Base-by-base conservation (phyloP, 768 basidiomycete genomes). In the Boletus barrowsii region DNA sequence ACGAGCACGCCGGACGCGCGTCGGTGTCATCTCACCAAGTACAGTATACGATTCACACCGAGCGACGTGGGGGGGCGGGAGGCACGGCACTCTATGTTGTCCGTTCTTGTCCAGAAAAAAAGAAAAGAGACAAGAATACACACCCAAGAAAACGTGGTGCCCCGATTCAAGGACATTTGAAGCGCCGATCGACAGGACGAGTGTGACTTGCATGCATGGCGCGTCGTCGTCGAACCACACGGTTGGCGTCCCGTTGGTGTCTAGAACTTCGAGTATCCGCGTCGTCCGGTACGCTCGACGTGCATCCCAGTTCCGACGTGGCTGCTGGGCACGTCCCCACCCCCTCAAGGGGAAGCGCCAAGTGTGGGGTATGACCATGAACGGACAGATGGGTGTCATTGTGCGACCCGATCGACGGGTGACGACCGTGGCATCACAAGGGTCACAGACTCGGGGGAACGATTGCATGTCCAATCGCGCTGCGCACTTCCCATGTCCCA, bases 351-450 rank as follows among this genome's bases (percentile, higher is more conserved):
- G 4, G 20, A 20, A 42, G 37, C 18, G 39, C 30, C 13, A 44
- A 35, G 20, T 53, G 59, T 37, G 59, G 60, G 51, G 54, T 36
- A 35, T 39, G 20, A 9, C 26, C 9, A 40, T 29, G 24, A 51
- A 40, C 29, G 18, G 11, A 26, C 22, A 14, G 2, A 40, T 29
- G 39, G 26, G 42, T 29, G 29, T 29, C 29, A 8, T 24, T 2
- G 42, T n/a, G 42, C 8, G 20, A 41, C 39, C 48, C 58, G 52
- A 59, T 55, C 58, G 47, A 55, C 46, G 11, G n/a, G 29, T 30
- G 53, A 42, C 33, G 45, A 55, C 42, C 46, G 36, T 30, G 41
- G 45, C 36, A 33, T 47, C 22, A 22, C 22, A 1, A 11, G 40
- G 20, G n/a, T 10, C 35, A 9, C 20, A 20, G 14, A 42, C 17